Evolutionary conservation across 1,284 basidiomycete species (phyloP), one percentile per base, ranked within the genome.

Genomic region (Trametes polyzona): DNA sequence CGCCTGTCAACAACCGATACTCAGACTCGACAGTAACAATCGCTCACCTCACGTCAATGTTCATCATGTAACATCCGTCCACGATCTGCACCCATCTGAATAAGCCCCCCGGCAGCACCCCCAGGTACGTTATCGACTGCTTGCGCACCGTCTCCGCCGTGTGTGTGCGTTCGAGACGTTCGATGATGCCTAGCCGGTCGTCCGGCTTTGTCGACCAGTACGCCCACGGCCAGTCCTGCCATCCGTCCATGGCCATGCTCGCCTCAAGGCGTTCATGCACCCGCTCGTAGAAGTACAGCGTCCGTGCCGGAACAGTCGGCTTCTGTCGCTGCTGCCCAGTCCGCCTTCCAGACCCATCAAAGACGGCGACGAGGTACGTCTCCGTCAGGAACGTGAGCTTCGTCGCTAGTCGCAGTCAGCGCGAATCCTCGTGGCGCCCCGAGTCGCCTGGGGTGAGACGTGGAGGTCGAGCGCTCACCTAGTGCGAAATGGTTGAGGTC

Each of bases 161-260:
- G 37, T 55, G 43, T 9, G 40, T 27, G 29, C 50, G 46, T n/a
- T 29, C 26, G 21, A 17, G 14, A 2, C n/a, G 39, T 1, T 52
- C 33, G 21, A 52, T 51, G 9, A 46, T 47, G 19, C 30, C n/a
- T n/a, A n/a, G 35, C 5, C 16, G 12, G 19, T 56, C 58, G 19
- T 56, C 39, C 5, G 50, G 41, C 11, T 43, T 36, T 16, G 50
- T 50, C 17, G 58, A 56, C 58, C 58, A 60, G 24, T 50, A 60
- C 3, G 39, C 51, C 58, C 58, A 60, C 8, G 58, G 58, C 58
- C 58, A 60, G 33, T 60, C 47, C 26, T 53, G 17, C 26, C 35
- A 33, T 6, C 23, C 42, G 32, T 50, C 36, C 8, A 39, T 24
- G 12, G 46, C 53, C 12, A 60, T 50, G 26, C 50, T 60, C 7